Conservation (phyloP, 2,329 filamentous ascomycete genomes). For the Domatiomyces globalis region DNA sequence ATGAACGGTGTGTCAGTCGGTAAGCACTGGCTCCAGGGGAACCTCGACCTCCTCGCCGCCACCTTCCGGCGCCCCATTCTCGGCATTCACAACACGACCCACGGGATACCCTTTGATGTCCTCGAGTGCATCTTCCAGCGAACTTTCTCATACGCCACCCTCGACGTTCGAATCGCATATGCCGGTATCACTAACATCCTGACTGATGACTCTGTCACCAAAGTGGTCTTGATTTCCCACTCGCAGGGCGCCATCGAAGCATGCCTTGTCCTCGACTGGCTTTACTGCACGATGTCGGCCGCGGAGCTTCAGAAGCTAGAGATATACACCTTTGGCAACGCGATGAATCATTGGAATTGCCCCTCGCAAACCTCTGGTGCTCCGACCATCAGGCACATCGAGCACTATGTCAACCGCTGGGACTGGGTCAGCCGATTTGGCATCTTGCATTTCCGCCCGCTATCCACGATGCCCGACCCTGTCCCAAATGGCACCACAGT, state of each 20-base stretch:
- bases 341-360: conserved; percentile 71
- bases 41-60: conserved; percentile 54
- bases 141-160: conserved; percentile 57
- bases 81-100: conserved; percentile 63
- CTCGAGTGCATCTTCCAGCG: conserved; percentile 66
- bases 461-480: not conserved
- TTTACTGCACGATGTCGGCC: conserved; percentile 56
- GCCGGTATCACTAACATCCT: conserved; percentile 51
- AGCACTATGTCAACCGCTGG: conserved; percentile 62
- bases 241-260: conserved; percentile 66
- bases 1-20: conserved; percentile 52
- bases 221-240: conserved; percentile 61
- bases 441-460: conserved; percentile 40
- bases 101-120: conserved; percentile 60
- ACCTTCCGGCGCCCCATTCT: conserved; percentile 58
- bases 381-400: conserved; percentile 52
- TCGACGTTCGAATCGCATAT: conserved; percentile 46
- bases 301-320: conserved; percentile 55
- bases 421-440: conserved; percentile 67
- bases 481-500: not conserved
- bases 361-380: conserved; percentile 32
- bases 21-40: conserved; percentile 53
- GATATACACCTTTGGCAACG: conserved; percentile 62
- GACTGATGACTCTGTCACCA: conserved; percentile 47
- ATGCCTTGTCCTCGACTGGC: conserved; percentile 59